Evolutionary conservation across 2,329 filamentous ascomycete species (phyloP), one percentile per base, ranked within the genome.

Genomic region (Beauveria asiatica): DNA sequence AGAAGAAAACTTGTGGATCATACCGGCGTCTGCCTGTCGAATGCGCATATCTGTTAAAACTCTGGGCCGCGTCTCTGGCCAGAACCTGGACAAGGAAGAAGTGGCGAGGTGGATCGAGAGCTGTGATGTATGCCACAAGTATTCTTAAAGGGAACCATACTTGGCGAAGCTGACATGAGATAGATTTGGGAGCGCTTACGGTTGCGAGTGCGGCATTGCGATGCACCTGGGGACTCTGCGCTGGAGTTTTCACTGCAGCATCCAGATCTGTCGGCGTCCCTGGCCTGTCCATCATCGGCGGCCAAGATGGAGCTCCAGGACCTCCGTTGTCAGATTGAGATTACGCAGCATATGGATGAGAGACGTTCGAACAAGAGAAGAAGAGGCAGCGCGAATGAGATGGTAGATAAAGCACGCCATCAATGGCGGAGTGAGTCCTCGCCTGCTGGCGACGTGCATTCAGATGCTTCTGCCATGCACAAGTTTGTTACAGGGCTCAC

Each of bases 231-330:
- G 5, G 57, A 66, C 3, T 66, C 65, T 10, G 57, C 64, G 11
- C 52, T 73, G 8, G 60, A 63, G 1, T 75, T 75, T 45, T 73
- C 69, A 1, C 67, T 77, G 8, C 70, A 75, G 53, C 74, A 77
- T 56, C 68, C 71, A 3, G 68, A 71, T 44, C 52, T 74, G 19
- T 65, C 66, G 0, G 75, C 74, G 3, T 63, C 68, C 17, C 56
- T 74, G 25, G 30, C 67, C 6, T 64, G 70, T 6, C 74, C 74
- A 1, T 48, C 53, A 1, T 64, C 62, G 1, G 68, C 71, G 1
- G 46, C 55, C 3, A 67, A 63, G 6, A 67, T 68, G 1, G 65
- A 65, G 1, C 69, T 76, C 45, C 64, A 62, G 44, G 64, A 65
- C 27, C 64, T 70, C 19, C 61, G 61, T n/a, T 66, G 71, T 45